Conservation (phyloP, 805 yeast genomes). For the Metschnikowia lachancei region DNA sequence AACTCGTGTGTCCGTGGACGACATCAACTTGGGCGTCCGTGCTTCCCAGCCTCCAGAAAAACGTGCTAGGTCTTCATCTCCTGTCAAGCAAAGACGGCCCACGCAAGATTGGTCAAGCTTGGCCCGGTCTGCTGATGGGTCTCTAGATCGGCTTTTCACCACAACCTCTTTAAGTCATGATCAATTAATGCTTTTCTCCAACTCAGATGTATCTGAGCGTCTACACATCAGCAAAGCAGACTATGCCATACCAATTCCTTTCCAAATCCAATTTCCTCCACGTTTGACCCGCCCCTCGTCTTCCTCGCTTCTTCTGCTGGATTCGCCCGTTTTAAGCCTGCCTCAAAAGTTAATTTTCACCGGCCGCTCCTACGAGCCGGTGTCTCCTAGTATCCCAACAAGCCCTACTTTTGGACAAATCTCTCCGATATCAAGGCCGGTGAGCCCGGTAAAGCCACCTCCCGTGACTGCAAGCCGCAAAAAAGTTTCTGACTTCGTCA, state of each 20-base stretch:
- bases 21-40: constrained; percentile 8
- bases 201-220: constrained; percentile 36
- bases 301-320: background rate
- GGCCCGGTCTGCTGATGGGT: constrained; percentile 8
- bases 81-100: constrained; percentile 30
- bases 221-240: constrained; percentile 32
- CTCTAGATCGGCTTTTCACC: constrained; percentile 26
- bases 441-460: constrained; percentile 25
- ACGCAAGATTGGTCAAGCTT: constrained; percentile 22
- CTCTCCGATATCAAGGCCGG: background rate
- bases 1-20: constrained; percentile 7
- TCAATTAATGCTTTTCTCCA: constrained; percentile 28
- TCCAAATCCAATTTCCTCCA: constrained; percentile 41
- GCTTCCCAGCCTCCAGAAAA: constrained; percentile 14
- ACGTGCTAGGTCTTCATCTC: constrained; percentile 37
- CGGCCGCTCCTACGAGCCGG: constrained; percentile 36
- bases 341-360: constrained; percentile 29
- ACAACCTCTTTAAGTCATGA: constrained; percentile 24
- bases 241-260: constrained; percentile 44
- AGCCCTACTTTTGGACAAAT: background rate
- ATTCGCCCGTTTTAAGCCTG: background rate
- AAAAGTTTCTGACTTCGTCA: constrained; percentile 26
- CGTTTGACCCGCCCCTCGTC: constrained; percentile 26
- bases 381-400: constrained; percentile 16
- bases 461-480: constrained; percentile 26